phyloP scores from a whole-genome alignment of 2,329 filamentous ascomycete species.

The Bipolaris bicolor region DNA sequence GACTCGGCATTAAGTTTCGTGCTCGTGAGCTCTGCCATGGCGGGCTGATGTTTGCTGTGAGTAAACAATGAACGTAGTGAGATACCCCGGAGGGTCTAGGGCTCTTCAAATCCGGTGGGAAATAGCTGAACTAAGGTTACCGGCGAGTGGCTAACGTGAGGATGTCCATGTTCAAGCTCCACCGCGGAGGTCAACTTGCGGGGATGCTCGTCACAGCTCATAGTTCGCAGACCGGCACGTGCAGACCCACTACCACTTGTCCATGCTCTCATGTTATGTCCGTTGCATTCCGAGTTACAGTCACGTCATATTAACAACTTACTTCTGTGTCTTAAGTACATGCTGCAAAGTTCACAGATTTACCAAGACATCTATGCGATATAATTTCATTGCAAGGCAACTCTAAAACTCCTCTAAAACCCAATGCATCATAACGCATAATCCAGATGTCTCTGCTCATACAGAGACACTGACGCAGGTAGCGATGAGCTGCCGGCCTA shows the following conservation, averaged over 20 bases:
- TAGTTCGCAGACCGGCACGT: slow-evolving; percentile 24
- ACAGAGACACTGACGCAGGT: slow-evolving; percentile 43
- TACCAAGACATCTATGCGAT: slow-evolving; percentile 28
- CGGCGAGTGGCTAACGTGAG: slow-evolving; percentile 2
- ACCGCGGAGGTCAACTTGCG: slow-evolving; percentile 24
- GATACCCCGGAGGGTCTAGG: neutral
- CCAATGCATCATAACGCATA: slow-evolving; percentile 46
- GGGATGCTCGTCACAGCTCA: slow-evolving; percentile 31
- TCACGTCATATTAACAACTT: neutral
- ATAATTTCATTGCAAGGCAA: slow-evolving; percentile 44
- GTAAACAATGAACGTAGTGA: neutral
- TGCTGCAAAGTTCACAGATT: neutral
- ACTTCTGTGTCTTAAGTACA: too few relatives aligned
- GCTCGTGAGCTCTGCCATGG: slow-evolving; percentile 57
- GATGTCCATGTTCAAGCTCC: slow-evolving; percentile 15
- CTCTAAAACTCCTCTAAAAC: slow-evolving; percentile 50
- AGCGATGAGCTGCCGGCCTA: slow-evolving; percentile 43
- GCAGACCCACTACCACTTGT: slow-evolving; percentile 3
- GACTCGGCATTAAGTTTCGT: slow-evolving; percentile 75
- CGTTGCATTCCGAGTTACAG: neutral
- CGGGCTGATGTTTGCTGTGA: slow-evolving; percentile 9
- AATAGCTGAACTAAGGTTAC: neutral
- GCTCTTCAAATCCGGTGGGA: neutral
- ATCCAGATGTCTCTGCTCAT: slow-evolving; percentile 44
- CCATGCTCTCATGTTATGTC: neutral